Base-by-base conservation (phyloP, 352 stramenopile genomes). In the Hyaloperonospora brassicae region DNA sequence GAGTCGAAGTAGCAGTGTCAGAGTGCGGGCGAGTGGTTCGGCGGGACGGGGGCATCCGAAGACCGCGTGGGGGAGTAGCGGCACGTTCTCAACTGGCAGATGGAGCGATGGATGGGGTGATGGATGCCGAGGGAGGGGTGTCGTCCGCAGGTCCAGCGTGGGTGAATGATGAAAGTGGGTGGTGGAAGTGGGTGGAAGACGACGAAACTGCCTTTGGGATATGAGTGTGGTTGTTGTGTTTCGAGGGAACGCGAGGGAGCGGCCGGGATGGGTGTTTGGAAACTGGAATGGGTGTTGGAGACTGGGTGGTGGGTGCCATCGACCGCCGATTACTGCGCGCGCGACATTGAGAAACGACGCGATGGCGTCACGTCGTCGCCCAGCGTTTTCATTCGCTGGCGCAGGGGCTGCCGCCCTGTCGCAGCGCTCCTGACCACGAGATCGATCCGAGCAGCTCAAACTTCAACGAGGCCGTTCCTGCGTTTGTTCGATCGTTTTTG, bases 41-140 rank as follows among this genome's bases (percentile, higher is more conserved):
- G 45, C 66, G 62, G 36, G 49, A 55, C 67, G 27, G 27, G 27
- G 27, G 8, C 27, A 34, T 34, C 27, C 27, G 8, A 34, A 76
- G 70, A 60, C 47, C 60, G 49, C 52, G 62, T 66, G 44, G 31
- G 48, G 52, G n/a, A 47, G 17, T 61, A 59, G 25, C 39, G 49
- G 42, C 21, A 46, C 41, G 54, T 59, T 67, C 57, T 62, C 46
- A 70, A 66, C 63, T 76, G 66, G 50, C 42, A 23, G 42, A 59
- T 56, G 50, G 51, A 52, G 40, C 9, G 8, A 24, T 34, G 27
- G 27, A 34, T 34, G 36, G 11, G 11, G 5, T 2, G 11, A 11
- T 42, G 36, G 17, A 17, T 17, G 17, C 17, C 17, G 17, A 17
- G 17, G 17, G 17, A 17, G 17, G 17, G 17, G 17, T 17, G 17